Base-by-base conservation (phyloP, 352 stramenopile species). In the Globisporangium cylindrosporum region DNA sequence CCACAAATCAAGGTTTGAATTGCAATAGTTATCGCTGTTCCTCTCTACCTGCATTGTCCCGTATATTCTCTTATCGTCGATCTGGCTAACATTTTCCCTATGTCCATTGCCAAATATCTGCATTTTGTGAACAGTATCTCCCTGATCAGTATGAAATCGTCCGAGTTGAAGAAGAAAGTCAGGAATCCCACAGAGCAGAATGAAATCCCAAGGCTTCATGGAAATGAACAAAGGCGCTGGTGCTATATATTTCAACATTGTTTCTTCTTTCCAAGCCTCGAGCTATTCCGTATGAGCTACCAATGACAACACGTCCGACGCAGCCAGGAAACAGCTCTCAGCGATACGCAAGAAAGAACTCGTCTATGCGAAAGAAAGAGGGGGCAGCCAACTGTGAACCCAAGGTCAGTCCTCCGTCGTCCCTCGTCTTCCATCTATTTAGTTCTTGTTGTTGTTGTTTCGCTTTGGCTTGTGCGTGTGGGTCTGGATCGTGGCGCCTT, bases 401-500 rank as follows among this genome's bases (percentile, higher is more conserved):
- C 41, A 22, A 59, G 25, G 4, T 32, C 25, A 14, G 54, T 59
- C 14, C 14, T 34, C 14, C 15, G 10, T 22, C 25, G 15, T 59
- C 54, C 15, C 27, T 24, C 6, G 8, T 59, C 55, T n/a, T 53
- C 54, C 57, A 59, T 63, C 25, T 57, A 54, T 49, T 75, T 78
- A 82, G 55, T 87, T 82, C 58, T 79, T 79, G 69, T 89, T 89
- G 51, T 18, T 55, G 63, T 73, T 43, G 38, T 51, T 67, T 58
- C 53, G 76, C 63, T 74, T 78, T 9, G 82, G 81, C 59, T 89
- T 91, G 74, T 92, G 71, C 66, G 86, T 67, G 76, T 92, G 76
- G 54, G 86, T 92, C 66, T 82, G 85, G 62, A 94, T 79, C 43
- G 84, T 77, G 22, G 82, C 79, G 59, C 80, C 79, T 60, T 90